Evolutionary conservation across 2,329 filamentous ascomycete species (phyloP).

Genomic region (Knufia petricola): DNA sequence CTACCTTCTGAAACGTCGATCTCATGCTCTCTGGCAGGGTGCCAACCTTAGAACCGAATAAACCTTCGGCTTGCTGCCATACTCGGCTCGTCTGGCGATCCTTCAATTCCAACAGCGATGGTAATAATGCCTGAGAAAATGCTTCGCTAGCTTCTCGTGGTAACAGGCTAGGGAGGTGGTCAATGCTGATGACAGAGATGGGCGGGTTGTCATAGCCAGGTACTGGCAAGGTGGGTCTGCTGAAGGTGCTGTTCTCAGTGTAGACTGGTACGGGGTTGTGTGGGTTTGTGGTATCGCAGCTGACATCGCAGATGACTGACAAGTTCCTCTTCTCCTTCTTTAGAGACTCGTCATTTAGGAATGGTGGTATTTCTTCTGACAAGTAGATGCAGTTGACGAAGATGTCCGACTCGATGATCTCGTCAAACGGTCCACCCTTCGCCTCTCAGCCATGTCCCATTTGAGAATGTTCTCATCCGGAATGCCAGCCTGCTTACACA

Average conservation of each 20-base stretch:
- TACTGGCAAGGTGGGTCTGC: slow-evolving; percentile 74
- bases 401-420: slow-evolving; percentile 65
- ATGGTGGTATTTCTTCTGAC: slow-evolving; percentile 65
- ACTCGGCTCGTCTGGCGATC: slow-evolving; percentile 60
- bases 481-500: slow-evolving; percentile 66
- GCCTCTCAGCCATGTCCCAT: slow-evolving; percentile 77
- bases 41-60: slow-evolving; percentile 64
- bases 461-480: slow-evolving; percentile 57
- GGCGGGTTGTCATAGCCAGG: slow-evolving; percentile 49
- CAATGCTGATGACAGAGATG: slow-evolving; percentile 76
- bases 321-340: slow-evolving; percentile 60
- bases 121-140: slow-evolving; percentile 69
- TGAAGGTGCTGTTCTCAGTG: slow-evolving; percentile 74
- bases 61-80: slow-evolving; percentile 76
- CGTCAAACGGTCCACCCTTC: slow-evolving; percentile 64
- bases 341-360: slow-evolving; percentile 64
- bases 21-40: slow-evolving; percentile 45
- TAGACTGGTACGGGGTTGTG: slow-evolving; percentile 60
- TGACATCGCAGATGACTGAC: slow-evolving; percentile 69
- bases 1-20: slow-evolving; percentile 11
- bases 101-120: slow-evolving; percentile 67
- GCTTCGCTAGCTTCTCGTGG: slow-evolving; percentile 79
- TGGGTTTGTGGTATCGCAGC: slow-evolving; percentile 36
- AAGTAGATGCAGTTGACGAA: slow-evolving; percentile 91
- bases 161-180: slow-evolving; percentile 73